A percentile compares a stretch with the other conserved stretches of the same genome.
Evolutionary conservation across 2,329 filamentous ascomycete species (phyloP).

Genomic region (Fusarium drepaniforme): DNA sequence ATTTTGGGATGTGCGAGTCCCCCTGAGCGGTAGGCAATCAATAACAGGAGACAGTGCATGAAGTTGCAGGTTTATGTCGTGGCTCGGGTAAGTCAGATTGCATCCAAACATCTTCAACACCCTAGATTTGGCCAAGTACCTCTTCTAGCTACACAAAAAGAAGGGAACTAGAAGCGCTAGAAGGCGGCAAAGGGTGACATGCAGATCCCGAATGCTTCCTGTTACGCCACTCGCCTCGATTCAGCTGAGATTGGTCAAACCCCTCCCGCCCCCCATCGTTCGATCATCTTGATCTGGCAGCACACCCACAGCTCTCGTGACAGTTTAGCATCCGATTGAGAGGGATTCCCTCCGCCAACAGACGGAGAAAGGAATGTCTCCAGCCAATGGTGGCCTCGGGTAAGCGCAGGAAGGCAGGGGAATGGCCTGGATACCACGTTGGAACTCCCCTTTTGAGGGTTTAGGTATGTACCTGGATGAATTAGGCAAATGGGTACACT

Average conservation of each 20-base stretch:
- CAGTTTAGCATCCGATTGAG: background rate
- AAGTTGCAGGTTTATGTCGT: background rate
- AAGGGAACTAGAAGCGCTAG: background rate
- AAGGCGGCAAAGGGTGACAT: background rate
- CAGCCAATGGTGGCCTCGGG: background rate
- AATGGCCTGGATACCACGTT: background rate
- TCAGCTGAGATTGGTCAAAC: background rate
- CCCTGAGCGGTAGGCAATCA: background rate
- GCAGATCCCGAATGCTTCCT: background rate
- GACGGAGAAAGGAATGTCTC: background rate
- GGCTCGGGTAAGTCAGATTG: background rate
- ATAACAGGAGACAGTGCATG: background rate
- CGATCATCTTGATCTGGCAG: background rate
- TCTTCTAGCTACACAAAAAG: background rate
- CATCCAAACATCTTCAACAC: background rate
- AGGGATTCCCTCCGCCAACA: background rate
- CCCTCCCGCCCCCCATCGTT: background rate
- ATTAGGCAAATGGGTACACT: background rate
- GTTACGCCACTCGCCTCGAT: background rate
- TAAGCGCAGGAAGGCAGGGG: background rate
- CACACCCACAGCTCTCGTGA: background rate
- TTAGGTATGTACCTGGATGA: background rate
- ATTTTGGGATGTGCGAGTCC: background rate
- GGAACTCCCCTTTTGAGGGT: background rate
- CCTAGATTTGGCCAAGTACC: background rate